phyloP scores from a whole-genome alignment of 768 basidiomycete species.

The Tricholoma furcatifolium region DNA sequence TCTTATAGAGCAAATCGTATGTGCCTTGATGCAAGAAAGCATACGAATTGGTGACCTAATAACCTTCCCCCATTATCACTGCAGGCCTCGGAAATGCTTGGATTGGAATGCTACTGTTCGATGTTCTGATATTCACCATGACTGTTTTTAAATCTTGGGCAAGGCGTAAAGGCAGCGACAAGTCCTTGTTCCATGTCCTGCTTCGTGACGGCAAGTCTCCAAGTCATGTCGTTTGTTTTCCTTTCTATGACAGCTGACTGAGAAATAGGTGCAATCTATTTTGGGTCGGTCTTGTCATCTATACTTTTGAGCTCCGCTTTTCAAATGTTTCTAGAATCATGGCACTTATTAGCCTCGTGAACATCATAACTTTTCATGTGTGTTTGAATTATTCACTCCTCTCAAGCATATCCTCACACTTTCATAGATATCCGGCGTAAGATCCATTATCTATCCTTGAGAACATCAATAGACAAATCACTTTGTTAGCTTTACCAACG shows the following conservation, averaged over 20 bases:
- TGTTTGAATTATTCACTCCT: background rate
- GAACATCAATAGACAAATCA: background rate
- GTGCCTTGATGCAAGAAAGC: background rate
- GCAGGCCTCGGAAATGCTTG: slow-evolving; percentile 36
- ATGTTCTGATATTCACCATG: slow-evolving; percentile 39
- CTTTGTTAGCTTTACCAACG: slow-evolving; percentile 16
- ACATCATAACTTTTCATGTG: slow-evolving; percentile 25
- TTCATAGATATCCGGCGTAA: slow-evolving; percentile 16
- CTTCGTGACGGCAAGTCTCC: slow-evolving; percentile 38
- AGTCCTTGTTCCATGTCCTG: slow-evolving; percentile 30
- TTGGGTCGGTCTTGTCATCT: slow-evolving; percentile 28
- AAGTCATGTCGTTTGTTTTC: background rate
- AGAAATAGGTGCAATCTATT: slow-evolving; percentile 37
- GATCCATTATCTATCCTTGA: background rate
- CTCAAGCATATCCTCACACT: background rate
- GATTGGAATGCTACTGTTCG: slow-evolving; percentile 39
- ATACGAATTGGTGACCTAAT: background rate
- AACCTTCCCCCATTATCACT: background rate
- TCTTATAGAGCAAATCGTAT: slow-evolving; percentile 17
- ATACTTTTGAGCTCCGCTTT: no score
- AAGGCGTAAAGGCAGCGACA: slow-evolving; percentile 17
- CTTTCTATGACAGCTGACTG: background rate
- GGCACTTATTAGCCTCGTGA: slow-evolving; percentile 16
- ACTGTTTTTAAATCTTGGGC: slow-evolving; percentile 36
- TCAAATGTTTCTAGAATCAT: slow-evolving; percentile 18